Evolutionary conservation across 129 eudicot species (phyloP), one percentile per base, ranked within the genome.

Genomic region (Helichrysum umbraculigerum): DNA sequence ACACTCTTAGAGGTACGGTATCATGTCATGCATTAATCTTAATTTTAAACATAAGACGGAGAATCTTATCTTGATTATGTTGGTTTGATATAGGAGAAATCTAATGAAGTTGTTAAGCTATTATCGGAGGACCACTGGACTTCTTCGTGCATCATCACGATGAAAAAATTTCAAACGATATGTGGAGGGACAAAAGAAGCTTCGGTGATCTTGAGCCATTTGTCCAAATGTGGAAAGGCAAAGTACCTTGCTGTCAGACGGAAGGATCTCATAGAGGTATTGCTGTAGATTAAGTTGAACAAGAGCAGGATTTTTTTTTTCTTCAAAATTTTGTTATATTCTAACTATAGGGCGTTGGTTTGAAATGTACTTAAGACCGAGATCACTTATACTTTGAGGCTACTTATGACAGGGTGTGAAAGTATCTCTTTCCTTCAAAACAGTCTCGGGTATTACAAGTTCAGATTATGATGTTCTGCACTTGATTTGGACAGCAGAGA

Each of bases 41-140:
- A 21, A 5, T 4, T 57, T 3, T 67, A 1, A 2, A 29, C 1
- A 1, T 54, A 20, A 56, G 16, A 71, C 29, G 59, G 57, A 54
- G 59, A 57, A 41, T 17, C 22, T 34, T 15, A 7, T 56, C n/a
- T 30, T 57, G 60, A n/a, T 74, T 59, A 32, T 73, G 50, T 6
- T 64, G 59, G 59, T 74, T 32, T 6, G 68, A 16, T 52, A 41
- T 62, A 91, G 93, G 97, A 91, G 68, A 84, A 82, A 78, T 81
- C 90, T 71, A 73, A 35, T 66, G 82, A 83, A 70, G 90, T 87
- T 74, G 70, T 87, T 72, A 81, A 82, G 47, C 51, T 57, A 30
- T 75, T 94, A 66, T 82, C 91, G 28, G 89, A 91, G 47, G 81
- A 71, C 77, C 85, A 91, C 59, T 91, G 98, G 98, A 91, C 91